Conservation (phyloP, 768 basidiomycete species). For the Auricularia sp. region DNA sequence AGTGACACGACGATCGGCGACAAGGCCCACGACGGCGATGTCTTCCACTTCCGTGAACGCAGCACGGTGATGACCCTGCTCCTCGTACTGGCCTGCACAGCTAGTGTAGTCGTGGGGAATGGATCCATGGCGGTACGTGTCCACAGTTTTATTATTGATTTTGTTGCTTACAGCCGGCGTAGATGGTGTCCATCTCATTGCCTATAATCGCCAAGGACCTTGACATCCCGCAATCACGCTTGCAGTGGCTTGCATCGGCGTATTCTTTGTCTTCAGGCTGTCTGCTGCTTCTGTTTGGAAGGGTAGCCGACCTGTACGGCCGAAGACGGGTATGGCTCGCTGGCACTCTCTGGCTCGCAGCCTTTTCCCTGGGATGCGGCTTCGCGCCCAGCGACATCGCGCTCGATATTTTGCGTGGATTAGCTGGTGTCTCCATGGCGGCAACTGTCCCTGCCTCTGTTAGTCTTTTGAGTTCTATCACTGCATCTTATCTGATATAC, state of each 20-base stretch:
- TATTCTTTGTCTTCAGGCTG: constrained; percentile 43
- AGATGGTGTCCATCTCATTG: background rate
- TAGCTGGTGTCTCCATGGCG: constrained; percentile 74
- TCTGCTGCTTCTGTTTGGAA: constrained; percentile 62
- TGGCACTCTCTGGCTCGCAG: constrained; percentile 44
- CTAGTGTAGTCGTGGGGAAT: background rate
- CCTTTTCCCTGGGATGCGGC: constrained; percentile 53
- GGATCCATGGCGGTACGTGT: background rate
- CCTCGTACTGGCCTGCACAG: background rate
- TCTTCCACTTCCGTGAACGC: too few species aligned
- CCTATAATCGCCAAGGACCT: background rate
- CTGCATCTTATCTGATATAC: background rate
- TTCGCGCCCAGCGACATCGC: constrained; percentile 50
- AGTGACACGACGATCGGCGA: too few species aligned
- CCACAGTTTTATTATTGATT: background rate
- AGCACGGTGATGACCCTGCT: too few species aligned
- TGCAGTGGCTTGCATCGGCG: background rate
- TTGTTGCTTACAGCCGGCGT: background rate
- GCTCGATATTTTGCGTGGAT: constrained; percentile 60
- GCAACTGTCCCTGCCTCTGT: constrained; percentile 68
- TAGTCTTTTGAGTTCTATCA: constrained; percentile 12
- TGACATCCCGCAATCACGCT: background rate
- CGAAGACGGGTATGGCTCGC: constrained; percentile 55
- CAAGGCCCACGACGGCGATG: too few species aligned
- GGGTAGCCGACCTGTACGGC: constrained; percentile 71